phyloP scores from a whole-genome alignment of 2,329 filamentous ascomycete genomes.

The Clarireedia paspali region DNA sequence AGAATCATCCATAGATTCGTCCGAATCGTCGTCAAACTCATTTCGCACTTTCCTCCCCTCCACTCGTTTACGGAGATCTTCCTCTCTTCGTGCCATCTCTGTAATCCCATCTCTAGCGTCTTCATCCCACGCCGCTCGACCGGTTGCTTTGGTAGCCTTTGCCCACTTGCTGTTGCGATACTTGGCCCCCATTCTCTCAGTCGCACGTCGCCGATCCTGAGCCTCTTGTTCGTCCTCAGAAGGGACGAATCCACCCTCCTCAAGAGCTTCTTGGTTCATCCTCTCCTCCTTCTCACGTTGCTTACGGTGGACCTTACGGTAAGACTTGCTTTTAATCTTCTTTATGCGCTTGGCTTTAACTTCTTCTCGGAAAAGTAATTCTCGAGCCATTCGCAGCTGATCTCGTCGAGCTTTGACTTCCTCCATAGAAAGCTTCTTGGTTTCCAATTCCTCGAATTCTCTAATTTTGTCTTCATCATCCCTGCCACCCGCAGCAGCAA shows the following conservation, averaged over 20 bases:
- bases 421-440: slow-evolving; percentile 63
- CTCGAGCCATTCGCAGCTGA: slow-evolving; percentile 71
- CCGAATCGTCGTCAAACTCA: slow-evolving; percentile 37
- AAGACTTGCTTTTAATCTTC: slow-evolving; percentile 98
- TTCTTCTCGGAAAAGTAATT: slow-evolving; percentile 82
- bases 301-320: slow-evolving; percentile 84
- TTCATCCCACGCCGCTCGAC: slow-evolving; percentile 61
- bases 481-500: slow-evolving; percentile 52
- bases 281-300: slow-evolving; percentile 55
- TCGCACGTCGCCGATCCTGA: slow-evolving; percentile 55
- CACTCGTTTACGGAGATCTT: slow-evolving; percentile 58
- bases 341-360: slow-evolving; percentile 87
- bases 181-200: slow-evolving; percentile 63
- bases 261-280: slow-evolving; percentile 48
- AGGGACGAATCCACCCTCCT: slow-evolving; percentile 50
- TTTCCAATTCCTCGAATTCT: slow-evolving; percentile 61
- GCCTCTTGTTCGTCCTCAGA: slow-evolving; percentile 58
- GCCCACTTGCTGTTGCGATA: slow-evolving; percentile 67
- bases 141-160: slow-evolving; percentile 57
- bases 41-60: slow-evolving; percentile 50
- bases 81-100: slow-evolving; percentile 58
- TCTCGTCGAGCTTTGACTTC: slow-evolving; percentile 66
- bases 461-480: slow-evolving; percentile 57
- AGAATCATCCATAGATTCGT: slow-evolving; percentile 48
- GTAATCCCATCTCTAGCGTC: slow-evolving; percentile 56